A percentile compares a stretch with the other conserved stretches of the same genome.
Evolutionary conservation across 176 grass and related monocot species (phyloP).

Genomic region (Oryza meridionalis): DNA sequence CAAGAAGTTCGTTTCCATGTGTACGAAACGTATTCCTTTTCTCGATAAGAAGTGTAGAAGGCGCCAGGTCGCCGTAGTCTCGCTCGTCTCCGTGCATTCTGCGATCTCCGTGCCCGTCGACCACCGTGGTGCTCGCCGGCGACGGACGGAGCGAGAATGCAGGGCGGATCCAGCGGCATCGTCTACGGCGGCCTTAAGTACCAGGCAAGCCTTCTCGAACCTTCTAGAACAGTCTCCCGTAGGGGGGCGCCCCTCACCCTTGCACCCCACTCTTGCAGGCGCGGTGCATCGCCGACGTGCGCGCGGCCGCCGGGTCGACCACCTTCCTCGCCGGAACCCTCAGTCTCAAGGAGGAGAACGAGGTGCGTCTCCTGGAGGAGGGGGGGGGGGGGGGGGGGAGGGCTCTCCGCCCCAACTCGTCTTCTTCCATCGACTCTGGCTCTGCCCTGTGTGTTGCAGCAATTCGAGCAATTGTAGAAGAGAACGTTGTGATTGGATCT

Average conservation of each 20-base stretch:
- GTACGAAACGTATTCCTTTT: background rate
- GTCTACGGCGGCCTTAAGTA: slow-evolving; percentile 95
- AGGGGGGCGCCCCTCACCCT: background rate
- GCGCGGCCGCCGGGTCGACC: slow-evolving; percentile 65
- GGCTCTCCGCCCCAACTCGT: background rate
- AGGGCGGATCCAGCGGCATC: slow-evolving; percentile 85
- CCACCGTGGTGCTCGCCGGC: background rate
- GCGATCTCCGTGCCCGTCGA: background rate
- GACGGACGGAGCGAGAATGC: slow-evolving; percentile 54
- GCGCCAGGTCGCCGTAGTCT: background rate
- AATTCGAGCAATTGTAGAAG: background rate
- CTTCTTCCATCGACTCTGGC: background rate
- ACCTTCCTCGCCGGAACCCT: slow-evolving; percentile 97
- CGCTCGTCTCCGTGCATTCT: background rate
- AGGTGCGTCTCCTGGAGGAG: slow-evolving; percentile 49
- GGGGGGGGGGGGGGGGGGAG: background rate
- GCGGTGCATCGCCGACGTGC: slow-evolving; percentile 87
- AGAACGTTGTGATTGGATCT: slow-evolving; percentile 42
- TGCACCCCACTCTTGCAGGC: slow-evolving; percentile 46
- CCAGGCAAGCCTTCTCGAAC: slow-evolving; percentile 62
- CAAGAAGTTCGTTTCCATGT: fast-evolving
- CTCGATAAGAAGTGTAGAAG: background rate
- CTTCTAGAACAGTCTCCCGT: slow-evolving; percentile 16
- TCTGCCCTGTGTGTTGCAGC: background rate
- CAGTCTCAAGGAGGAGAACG: slow-evolving; percentile 96